Evolutionary conservation across 208 protist species (phyloP), one percentile per base, ranked within the genome.

Genomic region (Crithidia bombi): DNA sequence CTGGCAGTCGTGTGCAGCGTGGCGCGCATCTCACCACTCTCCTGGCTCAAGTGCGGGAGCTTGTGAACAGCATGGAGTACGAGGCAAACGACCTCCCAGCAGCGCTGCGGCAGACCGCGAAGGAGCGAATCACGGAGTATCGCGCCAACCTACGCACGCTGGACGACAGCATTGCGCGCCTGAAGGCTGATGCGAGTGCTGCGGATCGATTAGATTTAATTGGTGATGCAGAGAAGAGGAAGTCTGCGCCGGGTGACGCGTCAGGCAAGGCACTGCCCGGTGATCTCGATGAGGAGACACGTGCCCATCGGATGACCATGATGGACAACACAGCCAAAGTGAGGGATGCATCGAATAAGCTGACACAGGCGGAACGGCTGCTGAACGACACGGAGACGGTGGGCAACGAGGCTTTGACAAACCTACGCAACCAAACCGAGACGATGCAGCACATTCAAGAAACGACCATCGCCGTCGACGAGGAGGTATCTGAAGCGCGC

Each of bases 41-140:
- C 21, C 51, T 90, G 11, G 51, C 38, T 2, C 85, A 86, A 35
- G 43, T 94, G 35, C 71, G 75, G n/a, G 83, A 89, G 65, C 55
- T 91, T 15, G 47, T 88, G 33, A 85, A 62, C 26, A 90, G 70
- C 72, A 94, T 94, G 89, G 86, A 90, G 65, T 89, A 91, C 65
- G 85, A 94, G 73, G 69, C 81, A 41, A 85, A 90, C 63, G 82
- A 87, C 32, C 43, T 91, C 15, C 73, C 79, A 1, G 69, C 79
- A 0, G 80, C 75, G 0, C 69, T 79, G 61, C 75, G 81, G 65
- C 73, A 86, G 46, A 67, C 68, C 0, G 62, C 81, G 11, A 79
- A 77, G 69, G 75, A 81, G 59, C 78, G 86, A 17, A 73, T 91
- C 10, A 35, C 36, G n/a, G 78, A 79, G 19, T 90, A 84, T 46